Conservation (phyloP, 257 asterid species). For the Nicotiana benthamiana region DNA sequence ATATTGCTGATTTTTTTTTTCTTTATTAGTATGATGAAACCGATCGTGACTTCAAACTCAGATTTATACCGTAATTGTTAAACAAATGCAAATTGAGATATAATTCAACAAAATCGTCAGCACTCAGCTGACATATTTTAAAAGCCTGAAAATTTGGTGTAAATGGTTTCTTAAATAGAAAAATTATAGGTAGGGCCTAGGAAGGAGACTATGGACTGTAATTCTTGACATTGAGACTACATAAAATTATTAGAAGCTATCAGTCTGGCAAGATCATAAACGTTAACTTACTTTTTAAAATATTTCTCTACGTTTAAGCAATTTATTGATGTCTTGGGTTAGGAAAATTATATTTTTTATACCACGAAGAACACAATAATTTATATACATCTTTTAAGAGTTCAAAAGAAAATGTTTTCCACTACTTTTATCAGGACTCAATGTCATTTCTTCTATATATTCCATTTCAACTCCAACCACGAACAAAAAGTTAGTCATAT, state of each 20-base stretch:
- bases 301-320: neutral
- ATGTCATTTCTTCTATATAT: neutral
- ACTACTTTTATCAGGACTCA: neutral
- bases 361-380: neutral
- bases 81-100: neutral
- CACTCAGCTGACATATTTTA: neutral
- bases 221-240: neutral
- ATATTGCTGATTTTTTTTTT: neutral
- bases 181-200: neutral
- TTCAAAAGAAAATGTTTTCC: neutral
- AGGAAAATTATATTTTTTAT: neutral
- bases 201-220: neutral
- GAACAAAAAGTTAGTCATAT: neutral
- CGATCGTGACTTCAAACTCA: neutral
- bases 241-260: neutral
- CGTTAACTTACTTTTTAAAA: neutral
- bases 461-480: neutral
- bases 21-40: neutral
- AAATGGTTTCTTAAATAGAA: neutral
- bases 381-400: neutral
- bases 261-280: neutral
- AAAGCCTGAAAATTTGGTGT: neutral
- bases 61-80: neutral
- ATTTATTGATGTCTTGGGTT: neutral
- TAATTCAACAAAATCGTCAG: neutral